These are phyloP conservation scores for Colletotrichum coccodes DNA, from an alignment of 2,329 filamentous ascomycete genomes.

Conservation along the genomic window DNA sequence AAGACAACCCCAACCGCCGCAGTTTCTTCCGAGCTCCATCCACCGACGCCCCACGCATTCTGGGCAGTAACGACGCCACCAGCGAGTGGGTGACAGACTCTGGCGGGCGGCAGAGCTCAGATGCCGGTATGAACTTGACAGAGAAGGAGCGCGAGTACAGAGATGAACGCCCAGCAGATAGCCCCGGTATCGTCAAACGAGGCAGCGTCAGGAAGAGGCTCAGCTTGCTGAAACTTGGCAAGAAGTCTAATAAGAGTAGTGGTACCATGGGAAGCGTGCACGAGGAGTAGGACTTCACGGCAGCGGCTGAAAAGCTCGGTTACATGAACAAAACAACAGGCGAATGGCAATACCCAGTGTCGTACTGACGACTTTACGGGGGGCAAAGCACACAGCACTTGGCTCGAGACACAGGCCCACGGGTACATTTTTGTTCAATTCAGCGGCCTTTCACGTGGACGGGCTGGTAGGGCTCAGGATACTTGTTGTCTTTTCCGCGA, in stretches of 20 bases:
- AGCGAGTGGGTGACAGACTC: constrained; percentile 45
- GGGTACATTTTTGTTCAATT: constrained; percentile 6
- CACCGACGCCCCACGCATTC: constrained; percentile 37
- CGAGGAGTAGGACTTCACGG: constrained; percentile 57
- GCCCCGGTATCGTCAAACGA: constrained; percentile 54
- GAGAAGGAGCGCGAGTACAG: constrained; percentile 39
- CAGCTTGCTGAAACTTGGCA: constrained; percentile 80
- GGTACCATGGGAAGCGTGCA: constrained; percentile 64
- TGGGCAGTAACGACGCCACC: constrained; percentile 27
- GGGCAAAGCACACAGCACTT: neutral
- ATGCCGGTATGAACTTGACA: constrained; percentile 33
- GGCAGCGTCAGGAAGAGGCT: constrained; percentile 81
- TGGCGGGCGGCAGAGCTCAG: constrained; percentile 38
- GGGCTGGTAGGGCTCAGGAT: constrained; percentile 7
- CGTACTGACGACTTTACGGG: constrained; percentile 2
- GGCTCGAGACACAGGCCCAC: neutral
- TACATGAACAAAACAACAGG: constrained; percentile 35
- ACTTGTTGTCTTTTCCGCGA: neutral
- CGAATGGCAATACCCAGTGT: constrained; percentile 34
- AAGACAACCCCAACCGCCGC: constrained; percentile 52
- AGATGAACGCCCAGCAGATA: constrained; percentile 35
- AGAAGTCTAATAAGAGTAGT: constrained; percentile 70
- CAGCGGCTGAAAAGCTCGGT: constrained; percentile 29
- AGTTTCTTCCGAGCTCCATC: constrained; percentile 58
- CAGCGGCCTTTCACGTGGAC: neutral